These are phyloP conservation scores for Cystofilobasidium capitatum DNA, from an alignment of 768 basidiomycete species.

Conservation along the genomic window DNA sequence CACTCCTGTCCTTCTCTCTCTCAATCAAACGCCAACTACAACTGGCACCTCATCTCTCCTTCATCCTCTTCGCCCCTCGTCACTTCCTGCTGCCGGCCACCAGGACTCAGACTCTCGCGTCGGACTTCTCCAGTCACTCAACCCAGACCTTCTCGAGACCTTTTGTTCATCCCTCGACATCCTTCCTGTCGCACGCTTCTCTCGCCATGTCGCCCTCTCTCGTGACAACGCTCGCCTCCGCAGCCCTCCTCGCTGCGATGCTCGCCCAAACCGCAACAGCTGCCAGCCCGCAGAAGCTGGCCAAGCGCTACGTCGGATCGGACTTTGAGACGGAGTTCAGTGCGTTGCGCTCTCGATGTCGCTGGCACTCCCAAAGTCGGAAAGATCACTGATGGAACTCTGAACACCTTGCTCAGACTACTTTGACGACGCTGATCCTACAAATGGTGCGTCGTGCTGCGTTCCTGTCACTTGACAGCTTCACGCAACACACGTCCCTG, in stretches of 20 bases:
- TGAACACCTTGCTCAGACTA: conserved; percentile 30
- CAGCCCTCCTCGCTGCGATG: not conserved
- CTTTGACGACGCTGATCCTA: conserved; percentile 36
- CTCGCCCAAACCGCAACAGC: not conserved
- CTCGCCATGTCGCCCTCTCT: not conserved
- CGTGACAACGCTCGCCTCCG: not conserved
- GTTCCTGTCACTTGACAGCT: not conserved
- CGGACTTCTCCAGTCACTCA: not conserved
- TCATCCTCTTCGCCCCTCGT: not conserved
- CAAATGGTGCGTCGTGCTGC: conserved; percentile 31
- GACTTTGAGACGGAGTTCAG: conserved; percentile 35
- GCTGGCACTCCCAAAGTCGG: not conserved
- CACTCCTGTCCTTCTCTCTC: no score
- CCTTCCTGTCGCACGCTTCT: not conserved
- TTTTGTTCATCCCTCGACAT: not conserved
- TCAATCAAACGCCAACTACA: no score
- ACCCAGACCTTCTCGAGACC: not conserved
- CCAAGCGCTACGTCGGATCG: conserved; percentile 34
- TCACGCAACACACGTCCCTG: not conserved
- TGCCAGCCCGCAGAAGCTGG: conserved; percentile 27
- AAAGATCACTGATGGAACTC: not conserved
- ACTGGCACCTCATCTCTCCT: not conserved
- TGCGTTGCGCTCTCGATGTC: conserved; percentile 17
- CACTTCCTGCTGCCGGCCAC: not conserved
- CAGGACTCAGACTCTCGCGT: not conserved